Base-by-base conservation (phyloP, 73 alveolate genomes). In the Blepharisma japonicum region DNA sequence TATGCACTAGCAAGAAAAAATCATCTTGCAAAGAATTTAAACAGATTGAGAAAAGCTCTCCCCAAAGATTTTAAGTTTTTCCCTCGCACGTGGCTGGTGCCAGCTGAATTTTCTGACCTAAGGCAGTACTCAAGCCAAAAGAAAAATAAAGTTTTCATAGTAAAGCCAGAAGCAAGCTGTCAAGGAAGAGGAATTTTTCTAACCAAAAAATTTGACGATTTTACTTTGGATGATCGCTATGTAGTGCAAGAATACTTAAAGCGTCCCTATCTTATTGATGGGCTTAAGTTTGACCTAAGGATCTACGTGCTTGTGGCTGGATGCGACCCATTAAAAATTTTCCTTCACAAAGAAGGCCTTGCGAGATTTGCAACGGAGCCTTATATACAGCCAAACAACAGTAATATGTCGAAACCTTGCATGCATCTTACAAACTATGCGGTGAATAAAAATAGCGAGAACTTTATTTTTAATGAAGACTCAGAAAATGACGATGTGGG, bases 401-500 rank as follows among this genome's bases (percentile, higher is more conserved):
- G 70, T 23, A 92, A 92, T 84, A 45, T 90, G 71, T 56, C 55
- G 21, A 90, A 92, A 55, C 55, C 83, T 45, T 92, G 88, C 82
- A 92, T 92, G 98, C 98, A 92, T 78, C 79, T 92, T n/a, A 92
- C 98, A n/a, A 92, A 92, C 82, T 92, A 92, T 68, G 96, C 98
- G 2, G 87, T 92, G 25, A 92, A 92, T 78, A 92, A 92, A 56
- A 89, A 87, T 48, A 85, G 84, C 81, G 95, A 85, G 45, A 86
- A 92, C 68, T 92, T 90, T 53, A 86, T 83, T 53, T 86, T 86
- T 54, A 86, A 86, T 83, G 66, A 83, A 42, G 84, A 80, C 68
- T 86, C 83, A 20, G 53, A 81, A 68, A 38, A 82, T 61, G 84
- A 82, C 68, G 86, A 82, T 66, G 86, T 82, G 54, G 92, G 92